Percentiles rank a stretch among this genome's conserved stretches.
These are phyloP conservation scores for Linum usitatissimum DNA, from an alignment of 345 rosid species.

Conservation along the genomic window DNA sequence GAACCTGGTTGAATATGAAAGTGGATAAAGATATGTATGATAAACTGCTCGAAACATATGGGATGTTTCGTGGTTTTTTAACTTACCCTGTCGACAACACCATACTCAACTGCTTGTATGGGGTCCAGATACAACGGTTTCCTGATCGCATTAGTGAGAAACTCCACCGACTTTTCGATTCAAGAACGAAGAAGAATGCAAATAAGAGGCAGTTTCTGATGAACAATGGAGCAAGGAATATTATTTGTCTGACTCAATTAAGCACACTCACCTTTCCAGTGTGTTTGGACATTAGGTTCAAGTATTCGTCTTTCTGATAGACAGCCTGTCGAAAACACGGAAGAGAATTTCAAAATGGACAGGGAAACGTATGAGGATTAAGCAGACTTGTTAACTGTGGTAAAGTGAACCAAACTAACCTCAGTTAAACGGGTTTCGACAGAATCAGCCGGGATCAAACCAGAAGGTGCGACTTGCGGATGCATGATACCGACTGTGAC, in stretches of 20 bases:
- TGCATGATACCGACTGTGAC: constrained; percentile 71
- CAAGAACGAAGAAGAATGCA: background rate
- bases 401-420: constrained; percentile 32
- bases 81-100: constrained; percentile 73
- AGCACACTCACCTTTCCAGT: constrained; percentile 57
- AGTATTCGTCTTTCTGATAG: constrained; percentile 33
- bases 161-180: constrained; percentile 46
- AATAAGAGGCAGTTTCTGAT: background rate
- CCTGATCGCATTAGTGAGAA: constrained; percentile 53
- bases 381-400: background rate
- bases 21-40: background rate
- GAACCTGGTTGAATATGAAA: constrained; percentile 31
- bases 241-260: background rate
- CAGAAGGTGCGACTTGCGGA: constrained; percentile 76
- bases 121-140: constrained; percentile 69
- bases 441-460: constrained; percentile 80
- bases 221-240: background rate
- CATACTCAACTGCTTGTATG: constrained; percentile 63
- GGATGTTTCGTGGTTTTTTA: no score
- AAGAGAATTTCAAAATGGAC: background rate
- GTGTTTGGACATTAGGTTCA: constrained; percentile 74
- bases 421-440: constrained; percentile 77
- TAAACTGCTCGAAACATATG: no score
- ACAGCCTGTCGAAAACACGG: background rate
- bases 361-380: background rate